These are phyloP conservation scores for Phanerochaete carnosa DNA, from an alignment of 768 basidiomycete species.

Conservation along the genomic window DNA sequence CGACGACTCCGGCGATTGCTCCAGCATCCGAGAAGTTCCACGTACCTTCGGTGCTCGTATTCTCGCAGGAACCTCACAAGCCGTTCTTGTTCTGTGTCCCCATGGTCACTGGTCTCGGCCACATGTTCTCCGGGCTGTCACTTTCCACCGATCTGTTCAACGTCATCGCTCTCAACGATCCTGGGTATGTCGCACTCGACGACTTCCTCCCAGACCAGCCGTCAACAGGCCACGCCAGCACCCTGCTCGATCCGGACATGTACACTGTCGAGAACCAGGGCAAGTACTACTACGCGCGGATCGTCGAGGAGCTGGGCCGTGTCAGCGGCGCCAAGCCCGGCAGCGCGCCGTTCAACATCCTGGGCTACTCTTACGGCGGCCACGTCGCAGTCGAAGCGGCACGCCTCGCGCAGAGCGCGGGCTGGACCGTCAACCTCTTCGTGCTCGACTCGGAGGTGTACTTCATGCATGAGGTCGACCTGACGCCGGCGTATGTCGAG, in stretches of 20 bases:
- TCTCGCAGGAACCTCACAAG: not conserved
- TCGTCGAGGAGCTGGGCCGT: not conserved
- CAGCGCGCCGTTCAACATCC: not conserved
- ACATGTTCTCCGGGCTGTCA: not conserved
- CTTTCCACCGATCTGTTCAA: not conserved
- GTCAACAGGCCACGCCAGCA: not conserved
- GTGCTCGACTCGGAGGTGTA: not conserved
- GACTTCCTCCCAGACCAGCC: not conserved
- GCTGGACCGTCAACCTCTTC: not conserved
- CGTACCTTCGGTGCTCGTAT: not conserved
- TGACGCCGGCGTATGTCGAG: not conserved
- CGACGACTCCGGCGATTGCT: not conserved
- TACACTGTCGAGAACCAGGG: not conserved
- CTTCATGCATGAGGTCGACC: not conserved
- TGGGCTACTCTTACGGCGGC: not conserved
- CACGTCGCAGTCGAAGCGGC: not conserved
- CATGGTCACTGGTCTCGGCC: not conserved
- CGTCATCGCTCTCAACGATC: not conserved
- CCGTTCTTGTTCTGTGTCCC: not conserved
- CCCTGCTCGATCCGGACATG: not conserved
- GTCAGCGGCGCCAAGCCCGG: not conserved
- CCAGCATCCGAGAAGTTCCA: not conserved
- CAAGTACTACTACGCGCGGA: not conserved
- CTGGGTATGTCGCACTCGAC: not conserved
- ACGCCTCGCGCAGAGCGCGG: not conserved